Base-by-base conservation (phyloP, 2,329 filamentous ascomycete genomes). In the Ophiostoma himal-ulmi region DNA sequence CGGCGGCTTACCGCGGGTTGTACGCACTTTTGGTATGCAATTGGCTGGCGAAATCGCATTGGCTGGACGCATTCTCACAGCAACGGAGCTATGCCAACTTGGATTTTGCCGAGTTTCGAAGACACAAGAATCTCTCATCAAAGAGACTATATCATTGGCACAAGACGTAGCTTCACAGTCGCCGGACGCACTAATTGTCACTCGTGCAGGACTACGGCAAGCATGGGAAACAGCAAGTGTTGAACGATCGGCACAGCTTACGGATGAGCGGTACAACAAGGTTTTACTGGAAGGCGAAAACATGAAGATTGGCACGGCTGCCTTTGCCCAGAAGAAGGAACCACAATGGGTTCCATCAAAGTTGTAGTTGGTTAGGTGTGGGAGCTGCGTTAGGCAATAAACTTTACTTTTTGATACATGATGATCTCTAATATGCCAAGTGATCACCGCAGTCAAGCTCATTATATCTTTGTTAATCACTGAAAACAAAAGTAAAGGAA, bases 141-240 rank as follows among this genome's bases (percentile, higher is more conserved):
- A 66, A 0, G 70, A 71, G 30, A 89, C 90, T 36, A 75, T 93
- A 41, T 79, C 81, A 71, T 82, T 89, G 77, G 91, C 91, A 30
- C 79, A 78, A 66, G 80, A 82, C 75, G 86, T 94, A 75, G 86
- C 86, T 48, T 83, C 77, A 70, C 89, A 91, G 78, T 92, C 89
- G 74, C 91, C 91, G 1, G 92, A 94, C 78, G 84, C 89, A 54
- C 85, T 94, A 44, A 87, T 94, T 75, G 89, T 92, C 10, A 89
- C 83, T 70, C 83, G 91, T n/a, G 87, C 88, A 76, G 91, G 91
- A 0, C 77, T 94, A 37, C 86, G 90, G 77, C 79, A 90, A 75
- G 90, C 88, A 0, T 94, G 90, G 91, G 90, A 92, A 75, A 85
- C 71, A 10, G 76, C 72, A 34, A 75, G 73, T 48, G 75, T 76